A percentile compares a stretch with the other conserved stretches of the same genome.
These are phyloP conservation scores for Solanum peruvianum DNA, from an alignment of 257 asterid species.

Conservation along the genomic window DNA sequence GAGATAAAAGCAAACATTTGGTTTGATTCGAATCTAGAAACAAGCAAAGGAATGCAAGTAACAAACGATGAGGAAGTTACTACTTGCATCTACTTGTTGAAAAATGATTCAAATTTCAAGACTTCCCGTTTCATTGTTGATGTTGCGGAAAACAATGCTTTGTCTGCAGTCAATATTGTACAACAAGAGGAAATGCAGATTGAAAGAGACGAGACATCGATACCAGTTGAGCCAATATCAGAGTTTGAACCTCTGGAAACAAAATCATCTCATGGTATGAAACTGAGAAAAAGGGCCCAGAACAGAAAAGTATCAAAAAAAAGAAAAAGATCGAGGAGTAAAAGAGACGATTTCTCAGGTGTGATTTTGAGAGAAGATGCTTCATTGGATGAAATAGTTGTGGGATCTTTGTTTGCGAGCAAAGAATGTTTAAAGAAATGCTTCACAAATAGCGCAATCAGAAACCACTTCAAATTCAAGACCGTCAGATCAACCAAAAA, in stretches of 20 bases:
- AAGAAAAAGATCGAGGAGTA: not conserved
- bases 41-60: not conserved
- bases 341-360: not conserved
- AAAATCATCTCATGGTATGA: not conserved
- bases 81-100: not conserved
- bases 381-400: not conserved
- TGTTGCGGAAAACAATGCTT: not conserved
- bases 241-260: not conserved
- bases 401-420: not conserved
- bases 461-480: not conserved
- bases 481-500: not conserved
- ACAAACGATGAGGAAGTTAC: not conserved
- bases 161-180: not conserved
- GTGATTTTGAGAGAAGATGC: not conserved
- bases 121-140: slow-evolving; percentile 3
- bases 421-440: not conserved
- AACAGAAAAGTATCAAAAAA: not conserved
- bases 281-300: not conserved
- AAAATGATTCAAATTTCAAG: not conserved
- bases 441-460: not conserved
- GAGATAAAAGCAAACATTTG: not conserved
- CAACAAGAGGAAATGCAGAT: slow-evolving; percentile 1
- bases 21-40: not conserved
- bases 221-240: not conserved
- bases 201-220: not conserved